Conservation (phyloP, 1,284 basidiomycete genomes). For the Puccinia novopanici region DNA sequence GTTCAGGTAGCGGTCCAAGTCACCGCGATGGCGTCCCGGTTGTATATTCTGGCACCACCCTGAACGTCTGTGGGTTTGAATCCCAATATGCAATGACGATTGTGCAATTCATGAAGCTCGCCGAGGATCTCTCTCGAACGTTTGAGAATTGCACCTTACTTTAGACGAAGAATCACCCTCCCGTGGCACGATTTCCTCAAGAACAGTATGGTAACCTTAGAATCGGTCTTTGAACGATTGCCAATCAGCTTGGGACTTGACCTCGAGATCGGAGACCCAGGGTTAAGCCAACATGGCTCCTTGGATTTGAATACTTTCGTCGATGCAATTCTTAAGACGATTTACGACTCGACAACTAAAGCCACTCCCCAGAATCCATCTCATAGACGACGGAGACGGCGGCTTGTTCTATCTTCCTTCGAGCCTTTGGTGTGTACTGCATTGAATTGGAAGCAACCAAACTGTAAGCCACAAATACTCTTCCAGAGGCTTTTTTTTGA, state of each 20-base stretch:
- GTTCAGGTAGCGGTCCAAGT: slow-evolving; percentile 78
- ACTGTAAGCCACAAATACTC: slow-evolving; percentile 62
- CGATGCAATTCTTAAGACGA: slow-evolving; percentile 75
- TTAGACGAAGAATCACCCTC: slow-evolving; percentile 3
- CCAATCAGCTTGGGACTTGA: slow-evolving; percentile 74
- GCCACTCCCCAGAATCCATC: neutral
- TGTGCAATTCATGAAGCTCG: slow-evolving; percentile 38
- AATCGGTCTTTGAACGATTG: slow-evolving; percentile 25
- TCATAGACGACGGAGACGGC: slow-evolving; percentile 42
- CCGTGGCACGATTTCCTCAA: slow-evolving; percentile 26
- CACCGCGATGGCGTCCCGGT: slow-evolving; percentile 43
- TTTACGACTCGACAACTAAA: slow-evolving; percentile 66
- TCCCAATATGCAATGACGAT: slow-evolving; percentile 29
- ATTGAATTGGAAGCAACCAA: slow-evolving; percentile 99
- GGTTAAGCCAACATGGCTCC: slow-evolving; percentile 53
- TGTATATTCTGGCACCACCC: slow-evolving; percentile 30
- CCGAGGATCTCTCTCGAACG: slow-evolving; percentile 24
- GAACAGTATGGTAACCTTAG: slow-evolving; percentile 27
- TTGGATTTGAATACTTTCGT: slow-evolving; percentile 75
- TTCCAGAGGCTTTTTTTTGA: neutral
- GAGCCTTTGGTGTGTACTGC: slow-evolving; percentile 82
- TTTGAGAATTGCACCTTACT: slow-evolving; percentile 9
- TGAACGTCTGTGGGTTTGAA: slow-evolving; percentile 20
- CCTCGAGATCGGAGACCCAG: slow-evolving; percentile 70
- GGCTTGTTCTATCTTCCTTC: slow-evolving; percentile 81